Evolutionary conservation across 768 basidiomycete genomes (phyloP).

Genomic region (Nevesoporus exiguus): DNA sequence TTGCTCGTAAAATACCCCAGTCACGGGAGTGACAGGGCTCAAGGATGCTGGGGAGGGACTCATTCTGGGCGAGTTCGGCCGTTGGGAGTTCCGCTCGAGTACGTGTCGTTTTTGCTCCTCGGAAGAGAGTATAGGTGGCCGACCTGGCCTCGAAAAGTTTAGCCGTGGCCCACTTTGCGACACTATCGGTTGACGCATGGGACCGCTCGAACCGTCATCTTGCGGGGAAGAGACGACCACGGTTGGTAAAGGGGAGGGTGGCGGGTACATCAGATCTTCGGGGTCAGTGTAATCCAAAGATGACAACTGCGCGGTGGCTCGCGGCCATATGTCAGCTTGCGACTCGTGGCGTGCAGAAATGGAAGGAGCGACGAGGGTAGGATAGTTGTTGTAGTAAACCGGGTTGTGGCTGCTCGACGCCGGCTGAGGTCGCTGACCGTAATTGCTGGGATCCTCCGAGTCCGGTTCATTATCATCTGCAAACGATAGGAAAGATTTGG

Average conservation of each 20-base stretch:
- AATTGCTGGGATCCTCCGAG: conserved; percentile 39
- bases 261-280: conserved; percentile 15
- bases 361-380: background rate
- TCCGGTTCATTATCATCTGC: conserved; percentile 34
- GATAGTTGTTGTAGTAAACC: background rate
- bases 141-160: conserved; percentile 66
- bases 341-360: background rate
- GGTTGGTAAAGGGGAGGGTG: conserved; percentile 40
- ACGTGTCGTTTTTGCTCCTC: conserved; percentile 41
- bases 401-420: background rate
- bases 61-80: conserved; percentile 32
- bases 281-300: conserved; percentile 3
- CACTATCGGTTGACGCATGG: conserved; percentile 42
- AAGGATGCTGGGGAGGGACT: conserved; percentile 6
- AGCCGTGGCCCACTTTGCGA: conserved; percentile 29
- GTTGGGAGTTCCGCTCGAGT: conserved; percentile 57
- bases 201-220: conserved; percentile 19
- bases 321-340: conserved; percentile 18
- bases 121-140: conserved; percentile 39
- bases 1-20: conserved; percentile 14
- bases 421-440: conserved; percentile 9
- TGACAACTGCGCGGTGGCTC: conserved; percentile 8
- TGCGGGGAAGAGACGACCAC: conserved; percentile 53
- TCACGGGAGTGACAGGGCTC: conserved; percentile 21
- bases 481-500: conserved; percentile 28